A percentile compares a stretch with the other conserved stretches of the same genome.
Conservation (phyloP, 441 rosid genomes). For the Raphanus hybrid region DNA sequence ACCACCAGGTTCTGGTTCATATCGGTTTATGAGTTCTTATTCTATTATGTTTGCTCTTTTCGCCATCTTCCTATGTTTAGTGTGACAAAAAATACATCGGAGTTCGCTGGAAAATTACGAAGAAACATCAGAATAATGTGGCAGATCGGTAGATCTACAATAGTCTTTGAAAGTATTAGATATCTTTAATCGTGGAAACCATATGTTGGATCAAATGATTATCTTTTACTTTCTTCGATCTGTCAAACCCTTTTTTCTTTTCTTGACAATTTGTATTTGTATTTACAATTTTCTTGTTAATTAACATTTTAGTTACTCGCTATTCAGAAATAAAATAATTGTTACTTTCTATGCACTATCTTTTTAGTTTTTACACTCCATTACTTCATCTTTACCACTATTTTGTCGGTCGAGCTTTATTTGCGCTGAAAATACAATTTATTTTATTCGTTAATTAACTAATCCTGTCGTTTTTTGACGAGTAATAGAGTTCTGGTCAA, state of each 20-base stretch:
- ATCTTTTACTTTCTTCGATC: constrained; percentile 24
- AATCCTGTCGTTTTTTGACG: constrained; percentile 6
- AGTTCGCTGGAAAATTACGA: background rate
- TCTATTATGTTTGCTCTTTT: constrained; percentile 20
- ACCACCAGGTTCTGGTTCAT: constrained; percentile 57
- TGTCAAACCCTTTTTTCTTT: constrained; percentile 26
- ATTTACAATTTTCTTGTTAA: constrained; percentile 36
- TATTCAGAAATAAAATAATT: constrained; percentile 33
- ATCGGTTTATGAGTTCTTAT: constrained; percentile 29
- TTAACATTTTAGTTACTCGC: constrained; percentile 32
- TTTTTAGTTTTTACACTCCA: background rate
- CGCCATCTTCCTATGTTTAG: constrained; percentile 35
- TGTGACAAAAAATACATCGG: constrained; percentile 36
- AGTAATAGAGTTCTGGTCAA: constrained; percentile 12
- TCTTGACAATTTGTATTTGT: constrained; percentile 53
- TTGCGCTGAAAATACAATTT: background rate
- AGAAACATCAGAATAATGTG: constrained; percentile 46
- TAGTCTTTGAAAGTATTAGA: constrained; percentile 16
- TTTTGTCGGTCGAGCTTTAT: constrained; percentile 38
- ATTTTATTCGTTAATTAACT: constrained; percentile 15
- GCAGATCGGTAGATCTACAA: constrained; percentile 60
- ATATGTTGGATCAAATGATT: constrained; percentile 32
- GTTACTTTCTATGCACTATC: background rate
- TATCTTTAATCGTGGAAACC: constrained; percentile 21
- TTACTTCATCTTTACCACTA: background rate